phyloP scores from a whole-genome alignment of 2,329 filamentous ascomycete species.

The Rhynchosporium secalis region DNA sequence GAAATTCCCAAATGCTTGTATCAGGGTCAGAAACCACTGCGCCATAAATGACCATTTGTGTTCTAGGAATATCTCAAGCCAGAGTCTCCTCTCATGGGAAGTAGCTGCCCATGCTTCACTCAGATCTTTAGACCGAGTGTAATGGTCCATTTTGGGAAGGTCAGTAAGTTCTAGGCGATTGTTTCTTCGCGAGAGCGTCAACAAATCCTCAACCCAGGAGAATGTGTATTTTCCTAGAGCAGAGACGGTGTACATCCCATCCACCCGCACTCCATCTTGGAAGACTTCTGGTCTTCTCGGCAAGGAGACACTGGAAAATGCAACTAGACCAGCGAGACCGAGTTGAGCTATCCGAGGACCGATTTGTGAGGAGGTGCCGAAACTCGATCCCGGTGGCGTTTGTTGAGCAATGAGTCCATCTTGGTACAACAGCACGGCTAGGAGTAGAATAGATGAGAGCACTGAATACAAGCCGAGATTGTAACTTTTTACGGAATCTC shows the following conservation, averaged over 20 bases:
- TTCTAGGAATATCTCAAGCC: conserved; percentile 58
- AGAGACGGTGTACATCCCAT: conserved; percentile 61
- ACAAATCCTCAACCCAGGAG: conserved; percentile 59
- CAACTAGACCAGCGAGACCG: conserved; percentile 46
- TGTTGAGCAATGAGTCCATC: conserved; percentile 44
- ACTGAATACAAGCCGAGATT: conserved; percentile 54
- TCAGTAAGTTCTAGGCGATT: conserved; percentile 62
- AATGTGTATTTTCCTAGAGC: conserved; percentile 64
- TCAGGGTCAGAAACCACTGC: conserved; percentile 57
- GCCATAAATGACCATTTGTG: conserved; percentile 56
- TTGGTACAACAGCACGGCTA: conserved; percentile 48
- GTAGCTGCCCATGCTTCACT: conserved; percentile 51
- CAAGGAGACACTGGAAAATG: conserved; percentile 53
- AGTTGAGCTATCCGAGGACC: conserved; percentile 52
- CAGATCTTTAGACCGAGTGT: conserved; percentile 52
- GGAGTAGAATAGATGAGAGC: conserved; percentile 49
- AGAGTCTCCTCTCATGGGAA: conserved; percentile 53
- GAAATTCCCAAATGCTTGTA: conserved; percentile 51
- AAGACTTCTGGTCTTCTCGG: conserved; percentile 70
- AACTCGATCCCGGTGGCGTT: conserved; percentile 8
- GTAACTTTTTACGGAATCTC: conserved; percentile 54
- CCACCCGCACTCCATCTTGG: conserved; percentile 57
- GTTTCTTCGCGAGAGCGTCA: conserved; percentile 56
- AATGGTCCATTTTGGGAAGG: conserved; percentile 60
- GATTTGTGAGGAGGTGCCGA: conserved; percentile 40